Conservation (phyloP, 108 stramenopile genomes). For the Cyclotella cryptica region DNA sequence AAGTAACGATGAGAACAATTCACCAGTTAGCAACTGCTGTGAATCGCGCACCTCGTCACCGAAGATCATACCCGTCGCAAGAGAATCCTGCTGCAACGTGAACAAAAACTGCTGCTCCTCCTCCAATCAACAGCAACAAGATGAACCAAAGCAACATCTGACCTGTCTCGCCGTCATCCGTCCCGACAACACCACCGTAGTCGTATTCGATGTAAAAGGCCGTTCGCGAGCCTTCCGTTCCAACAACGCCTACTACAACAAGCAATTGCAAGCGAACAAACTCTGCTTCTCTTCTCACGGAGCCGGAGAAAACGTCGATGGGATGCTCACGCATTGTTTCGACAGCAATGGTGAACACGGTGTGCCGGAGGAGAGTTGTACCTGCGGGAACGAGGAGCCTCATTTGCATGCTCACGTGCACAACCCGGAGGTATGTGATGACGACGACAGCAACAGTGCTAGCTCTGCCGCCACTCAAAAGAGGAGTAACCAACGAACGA, state of each 20-base stretch:
- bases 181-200: constrained; percentile 21
- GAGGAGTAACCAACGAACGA: background rate
- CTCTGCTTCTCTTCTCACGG: constrained; percentile 66
- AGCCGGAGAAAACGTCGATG: constrained; percentile 34
- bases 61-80: too few relatives aligned
- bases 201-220: constrained; percentile 43
- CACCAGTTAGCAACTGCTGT: too few relatives aligned
- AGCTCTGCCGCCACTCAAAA: background rate
- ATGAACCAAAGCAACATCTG: too few relatives aligned
- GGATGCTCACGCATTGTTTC: constrained; percentile 65
- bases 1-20: too few relatives aligned
- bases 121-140: too few relatives aligned
- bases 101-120: too few relatives aligned
- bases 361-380: constrained; percentile 60
- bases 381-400: constrained; percentile 58
- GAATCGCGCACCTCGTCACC: too few relatives aligned
- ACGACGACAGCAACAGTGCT: constrained; percentile 1
- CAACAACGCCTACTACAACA: background rate
- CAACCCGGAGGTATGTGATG: constrained; percentile 34
- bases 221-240: constrained; percentile 24
- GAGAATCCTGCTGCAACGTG: too few relatives aligned
- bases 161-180: constrained; percentile 42
- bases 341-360: constrained; percentile 62
- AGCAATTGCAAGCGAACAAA: constrained; percentile 6
- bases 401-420: constrained; percentile 67